These are phyloP conservation scores for Rhodofomes roseus DNA, from an alignment of 1,284 basidiomycete genomes.

Conservation along the genomic window DNA sequence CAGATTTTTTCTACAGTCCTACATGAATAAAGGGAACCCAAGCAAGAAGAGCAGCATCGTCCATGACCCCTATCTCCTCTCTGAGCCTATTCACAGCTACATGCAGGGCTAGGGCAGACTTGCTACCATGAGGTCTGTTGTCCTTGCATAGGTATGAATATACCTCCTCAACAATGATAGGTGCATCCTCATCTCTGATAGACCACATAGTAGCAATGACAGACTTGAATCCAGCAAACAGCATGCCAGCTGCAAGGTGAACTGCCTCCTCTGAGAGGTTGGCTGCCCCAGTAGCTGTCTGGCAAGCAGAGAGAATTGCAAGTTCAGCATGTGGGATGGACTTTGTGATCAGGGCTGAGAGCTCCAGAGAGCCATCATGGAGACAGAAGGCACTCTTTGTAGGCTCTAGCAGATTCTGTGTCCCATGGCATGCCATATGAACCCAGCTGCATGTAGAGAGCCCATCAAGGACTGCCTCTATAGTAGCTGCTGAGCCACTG, in stretches of 20 bases:
- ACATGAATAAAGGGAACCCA: slow-evolving; percentile 3
- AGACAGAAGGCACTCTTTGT: slow-evolving; percentile 14
- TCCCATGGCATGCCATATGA: slow-evolving; percentile 30
- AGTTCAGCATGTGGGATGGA: slow-evolving; percentile 16
- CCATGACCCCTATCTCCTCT: background rate
- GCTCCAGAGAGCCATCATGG: slow-evolving; percentile 8
- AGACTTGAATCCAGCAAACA: slow-evolving; percentile 18
- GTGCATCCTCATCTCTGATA: slow-evolving; percentile 12
- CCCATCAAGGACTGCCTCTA: slow-evolving; percentile 12
- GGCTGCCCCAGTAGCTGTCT: slow-evolving; percentile 21
- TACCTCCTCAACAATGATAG: background rate
- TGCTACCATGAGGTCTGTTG: background rate
- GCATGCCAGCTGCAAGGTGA: slow-evolving; percentile 24
- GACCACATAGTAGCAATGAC: slow-evolving; percentile 25
- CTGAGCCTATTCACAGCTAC: background rate
- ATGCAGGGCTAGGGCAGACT: background rate
- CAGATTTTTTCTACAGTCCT: background rate
- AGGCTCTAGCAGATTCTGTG: slow-evolving; percentile 13
- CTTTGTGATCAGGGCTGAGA: slow-evolving; percentile 12
- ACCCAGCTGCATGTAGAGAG: slow-evolving; percentile 19
- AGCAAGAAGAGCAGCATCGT: background rate
- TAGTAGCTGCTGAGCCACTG: slow-evolving; percentile 15
- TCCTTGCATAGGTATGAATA: background rate
- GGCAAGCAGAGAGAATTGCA: slow-evolving; percentile 24
- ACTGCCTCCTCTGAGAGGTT: slow-evolving; percentile 18